A percentile compares a stretch with the other conserved stretches of the same genome.
phyloP scores from a whole-genome alignment of 345 rosid species.

The Salix purpurea region DNA sequence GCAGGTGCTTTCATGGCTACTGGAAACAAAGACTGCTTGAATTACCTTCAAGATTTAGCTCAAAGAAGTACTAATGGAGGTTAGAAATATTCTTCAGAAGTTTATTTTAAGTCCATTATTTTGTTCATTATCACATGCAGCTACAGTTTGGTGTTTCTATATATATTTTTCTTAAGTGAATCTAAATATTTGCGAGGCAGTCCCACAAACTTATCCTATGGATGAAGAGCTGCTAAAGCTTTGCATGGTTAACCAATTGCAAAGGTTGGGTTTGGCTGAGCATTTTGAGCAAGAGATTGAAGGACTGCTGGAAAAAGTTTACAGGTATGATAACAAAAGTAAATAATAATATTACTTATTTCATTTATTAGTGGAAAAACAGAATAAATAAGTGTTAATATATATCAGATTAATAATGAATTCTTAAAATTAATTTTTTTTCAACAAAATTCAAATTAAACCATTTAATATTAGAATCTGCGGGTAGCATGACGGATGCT shows the following conservation, averaged over 20 bases:
- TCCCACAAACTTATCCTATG: slow-evolving; percentile 43
- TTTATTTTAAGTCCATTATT: no score
- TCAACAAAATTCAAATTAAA: no score
- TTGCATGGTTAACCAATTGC: slow-evolving; percentile 40
- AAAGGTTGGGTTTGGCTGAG: slow-evolving; percentile 49
- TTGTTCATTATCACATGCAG: background rate
- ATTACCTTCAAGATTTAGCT: slow-evolving; percentile 43
- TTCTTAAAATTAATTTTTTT: no score
- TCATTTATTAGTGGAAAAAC: no score
- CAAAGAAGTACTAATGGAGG: slow-evolving; percentile 44
- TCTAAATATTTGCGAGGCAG: slow-evolving; percentile 18
- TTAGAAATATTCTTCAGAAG: background rate
- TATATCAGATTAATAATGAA: no score
- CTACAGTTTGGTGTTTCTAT: background rate
- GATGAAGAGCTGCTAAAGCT: slow-evolving; percentile 53
- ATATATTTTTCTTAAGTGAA: no score
- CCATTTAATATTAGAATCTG: no score
- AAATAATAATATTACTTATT: background rate
- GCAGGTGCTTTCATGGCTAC: slow-evolving; percentile 57
- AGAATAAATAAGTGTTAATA: no score
- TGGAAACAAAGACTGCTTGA: slow-evolving; percentile 35
- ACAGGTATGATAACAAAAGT: slow-evolving; percentile 20
- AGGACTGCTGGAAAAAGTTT: slow-evolving; percentile 34
- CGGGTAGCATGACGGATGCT: no score
- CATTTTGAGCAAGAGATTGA: slow-evolving; percentile 47